These are phyloP conservation scores for Zygotorulaspora chibaensis DNA, from an alignment of 805 yeast genomes.

Conservation along the genomic window DNA sequence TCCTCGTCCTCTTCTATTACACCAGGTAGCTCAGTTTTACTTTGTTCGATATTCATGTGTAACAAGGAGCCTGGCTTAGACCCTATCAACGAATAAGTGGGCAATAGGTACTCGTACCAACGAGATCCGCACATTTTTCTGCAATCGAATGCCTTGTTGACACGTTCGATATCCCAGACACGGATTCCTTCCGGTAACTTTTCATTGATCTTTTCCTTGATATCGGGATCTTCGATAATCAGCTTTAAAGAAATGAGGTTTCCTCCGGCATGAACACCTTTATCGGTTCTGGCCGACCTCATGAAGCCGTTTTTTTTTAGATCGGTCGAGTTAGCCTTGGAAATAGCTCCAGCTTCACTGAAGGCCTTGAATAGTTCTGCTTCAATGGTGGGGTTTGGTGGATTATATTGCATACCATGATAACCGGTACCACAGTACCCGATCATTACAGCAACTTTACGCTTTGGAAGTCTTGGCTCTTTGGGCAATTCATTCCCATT, in stretches of 20 bases:
- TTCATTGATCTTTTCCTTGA: constrained; percentile 67
- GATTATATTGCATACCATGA: constrained; percentile 93
- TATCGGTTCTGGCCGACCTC: constrained; percentile 87
- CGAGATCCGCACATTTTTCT: constrained; percentile 95
- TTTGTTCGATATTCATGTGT: constrained; percentile 52
- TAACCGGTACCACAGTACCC: constrained; percentile 97
- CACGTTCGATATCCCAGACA: constrained; percentile 88
- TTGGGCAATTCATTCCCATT: constrained; percentile 57
- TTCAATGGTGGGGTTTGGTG: constrained; percentile 84
- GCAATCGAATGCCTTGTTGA: constrained; percentile 89
- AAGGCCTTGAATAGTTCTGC: constrained; percentile 82
- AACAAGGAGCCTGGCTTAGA: constrained; percentile 78
- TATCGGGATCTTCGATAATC: constrained; percentile 71
- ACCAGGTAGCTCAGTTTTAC: constrained; percentile 53
- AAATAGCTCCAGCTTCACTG: constrained; percentile 81
- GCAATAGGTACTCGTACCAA: constrained; percentile 88
- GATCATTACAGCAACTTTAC: constrained; percentile 81
- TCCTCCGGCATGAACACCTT: constrained; percentile 98
- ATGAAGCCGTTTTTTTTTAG: constrained; percentile 81
- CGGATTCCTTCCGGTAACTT: constrained; percentile 80
- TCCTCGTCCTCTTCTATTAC: constrained; percentile 60
- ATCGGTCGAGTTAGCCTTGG: constrained; percentile 80
- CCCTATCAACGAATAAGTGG: constrained; percentile 84
- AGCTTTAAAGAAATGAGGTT: constrained; percentile 81
- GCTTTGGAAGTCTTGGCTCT: constrained; percentile 73